Conservation (phyloP, 2,329 filamentous ascomycete genomes). For the Drechslerella stenobrocha region DNA sequence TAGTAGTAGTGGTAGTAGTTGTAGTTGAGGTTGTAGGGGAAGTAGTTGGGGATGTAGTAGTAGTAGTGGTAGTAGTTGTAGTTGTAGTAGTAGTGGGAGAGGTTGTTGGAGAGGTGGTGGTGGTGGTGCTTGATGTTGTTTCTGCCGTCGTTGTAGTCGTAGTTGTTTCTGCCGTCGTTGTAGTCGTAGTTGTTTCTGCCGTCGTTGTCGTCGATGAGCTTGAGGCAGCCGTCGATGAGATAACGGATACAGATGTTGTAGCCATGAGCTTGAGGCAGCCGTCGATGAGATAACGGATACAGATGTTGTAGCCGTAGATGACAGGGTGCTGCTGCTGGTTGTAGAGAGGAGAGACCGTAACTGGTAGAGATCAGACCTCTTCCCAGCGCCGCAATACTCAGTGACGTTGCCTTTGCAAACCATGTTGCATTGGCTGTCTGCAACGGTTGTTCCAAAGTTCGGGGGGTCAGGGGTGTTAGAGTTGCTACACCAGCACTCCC, state of each 20-base stretch:
- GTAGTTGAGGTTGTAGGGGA: not conserved
- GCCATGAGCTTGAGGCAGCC: too few species aligned
- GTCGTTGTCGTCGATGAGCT: constrained; percentile 21
- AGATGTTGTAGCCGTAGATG: constrained; percentile 2
- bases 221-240: constrained; percentile 26
- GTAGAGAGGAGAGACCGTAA: constrained; percentile 6
- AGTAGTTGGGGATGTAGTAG: constrained; percentile 38
- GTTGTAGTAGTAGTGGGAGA: constrained; percentile 52
- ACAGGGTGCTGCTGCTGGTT: not conserved
- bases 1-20: constrained; percentile 33
- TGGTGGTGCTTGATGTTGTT: constrained; percentile 46
- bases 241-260: constrained; percentile 5
- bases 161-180: constrained; percentile 17
- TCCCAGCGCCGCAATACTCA: constrained; percentile 47
- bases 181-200: constrained; percentile 1
- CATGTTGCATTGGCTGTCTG: constrained; percentile 9
- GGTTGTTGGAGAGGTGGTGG: constrained; percentile 31
- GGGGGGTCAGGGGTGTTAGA: not conserved
- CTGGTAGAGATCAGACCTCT: constrained; percentile 38
- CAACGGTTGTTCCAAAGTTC: constrained; percentile 27
- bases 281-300: constrained; percentile 18
- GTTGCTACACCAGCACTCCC: constrained; percentile 45
- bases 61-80: constrained; percentile 51
- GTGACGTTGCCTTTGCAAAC: constrained; percentile 30
- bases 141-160: not conserved